These are phyloP conservation scores for Uronychia binucleata DNA, from an alignment of 73 alveolate genomes.

Conservation along the genomic window DNA sequence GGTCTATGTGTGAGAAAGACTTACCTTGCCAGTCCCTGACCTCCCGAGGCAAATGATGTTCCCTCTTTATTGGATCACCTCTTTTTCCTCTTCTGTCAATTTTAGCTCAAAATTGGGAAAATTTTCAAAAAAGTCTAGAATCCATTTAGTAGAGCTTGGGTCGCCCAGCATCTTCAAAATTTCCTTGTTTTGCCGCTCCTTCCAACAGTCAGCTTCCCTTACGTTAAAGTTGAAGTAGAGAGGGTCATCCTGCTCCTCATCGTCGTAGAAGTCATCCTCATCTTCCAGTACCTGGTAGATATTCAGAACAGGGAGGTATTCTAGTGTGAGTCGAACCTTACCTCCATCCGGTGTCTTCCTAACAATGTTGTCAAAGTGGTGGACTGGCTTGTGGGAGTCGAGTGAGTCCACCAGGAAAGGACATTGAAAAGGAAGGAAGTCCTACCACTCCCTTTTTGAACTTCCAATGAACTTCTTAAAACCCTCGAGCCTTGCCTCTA, in stretches of 20 bases:
- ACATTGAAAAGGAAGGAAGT: background rate
- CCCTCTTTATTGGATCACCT: background rate
- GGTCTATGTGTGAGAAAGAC: constrained; percentile 14
- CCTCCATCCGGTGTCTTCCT: background rate
- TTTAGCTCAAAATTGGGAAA: background rate
- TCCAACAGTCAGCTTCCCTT: background rate
- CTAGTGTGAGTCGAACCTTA: background rate
- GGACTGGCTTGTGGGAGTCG: background rate
- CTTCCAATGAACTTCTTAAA: background rate
- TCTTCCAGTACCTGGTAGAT: background rate
- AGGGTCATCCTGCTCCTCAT: background rate
- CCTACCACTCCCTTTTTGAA: background rate
- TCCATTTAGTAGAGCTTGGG: background rate
- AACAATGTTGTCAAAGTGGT: background rate
- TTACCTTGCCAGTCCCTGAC: constrained; percentile 77
- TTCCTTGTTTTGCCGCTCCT: background rate
- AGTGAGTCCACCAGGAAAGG: background rate
- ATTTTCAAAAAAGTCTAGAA: background rate
- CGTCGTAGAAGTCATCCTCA: background rate
- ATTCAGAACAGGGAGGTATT: background rate
- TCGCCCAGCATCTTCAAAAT: background rate
- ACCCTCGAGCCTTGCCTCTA: background rate
- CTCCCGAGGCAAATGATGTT: constrained; percentile 72
- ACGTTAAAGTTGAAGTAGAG: background rate
- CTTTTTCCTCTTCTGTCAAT: background rate